Base-by-base conservation (phyloP, 345 rosid genomes). In the Erodium maritimum region DNA sequence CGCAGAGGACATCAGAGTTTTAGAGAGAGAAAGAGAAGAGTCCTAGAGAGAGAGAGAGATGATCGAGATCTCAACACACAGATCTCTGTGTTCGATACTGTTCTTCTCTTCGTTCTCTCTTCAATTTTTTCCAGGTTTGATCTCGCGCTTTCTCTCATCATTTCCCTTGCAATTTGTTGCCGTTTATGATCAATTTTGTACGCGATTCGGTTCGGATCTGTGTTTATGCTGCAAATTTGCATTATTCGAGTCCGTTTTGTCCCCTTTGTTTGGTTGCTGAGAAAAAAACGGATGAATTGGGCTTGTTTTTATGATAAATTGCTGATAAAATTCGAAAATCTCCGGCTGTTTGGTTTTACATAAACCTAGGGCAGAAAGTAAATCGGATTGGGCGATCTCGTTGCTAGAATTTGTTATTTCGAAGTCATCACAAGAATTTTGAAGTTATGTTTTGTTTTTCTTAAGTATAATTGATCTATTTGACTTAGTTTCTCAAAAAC, bases 51-150 rank as follows among this genome's bases (percentile, higher is more conserved):
- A 69, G 67, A 61, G 57, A 71, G 1, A 52, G 64, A 69, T 78
- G 90, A 67, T 61, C 62, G 74, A 61, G 57, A 69, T 61, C 62
- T 63, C 55, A 17, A 61, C 59, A 54, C 57, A 56, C 61, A 54
- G 76, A 75, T 76, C 81, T 57, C 73, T 64, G 56, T 67, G 63
- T 50, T 57, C 37, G 57, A 24, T 65, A 16, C 22, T 80, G 5
- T 59, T 84, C 23, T 63, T 75, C 67, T 72, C 74, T 61, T 74
- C 75, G 19, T 50, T 84, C 71, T 66, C 20, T 70, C 73, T 77
- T 2, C 89, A 75, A 56, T 73, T 74, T 57, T 18, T 82, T 62
- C 52, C 80, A 76, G 95, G 95, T 84, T 69, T 57, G 68, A 34
- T 2, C 42, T 50, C 19, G 3, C 46, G 13, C 56, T 23, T 23